Percentiles rank a stretch among this genome's conserved stretches.
These are phyloP conservation scores for Chlorencoelia australis DNA, from an alignment of 2,329 filamentous ascomycete species.

Conservation along the genomic window DNA sequence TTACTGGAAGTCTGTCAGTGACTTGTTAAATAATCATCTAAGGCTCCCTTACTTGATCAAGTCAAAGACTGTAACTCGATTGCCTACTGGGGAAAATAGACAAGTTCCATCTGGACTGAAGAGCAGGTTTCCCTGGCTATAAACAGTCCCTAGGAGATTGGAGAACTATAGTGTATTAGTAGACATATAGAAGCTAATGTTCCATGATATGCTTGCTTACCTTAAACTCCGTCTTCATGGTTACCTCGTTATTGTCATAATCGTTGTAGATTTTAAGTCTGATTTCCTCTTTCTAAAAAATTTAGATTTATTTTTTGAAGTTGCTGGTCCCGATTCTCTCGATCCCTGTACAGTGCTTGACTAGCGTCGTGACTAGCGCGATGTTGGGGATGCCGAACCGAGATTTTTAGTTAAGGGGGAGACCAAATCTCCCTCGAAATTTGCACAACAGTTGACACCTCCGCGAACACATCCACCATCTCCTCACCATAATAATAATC, in stretches of 20 bases:
- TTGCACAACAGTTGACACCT: too few species aligned
- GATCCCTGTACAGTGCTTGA: too few species aligned
- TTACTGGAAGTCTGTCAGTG: conserved; percentile 42
- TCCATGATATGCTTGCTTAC: conserved; percentile 37
- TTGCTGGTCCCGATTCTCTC: too few species aligned
- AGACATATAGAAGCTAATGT: background rate
- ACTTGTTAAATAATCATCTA: background rate
- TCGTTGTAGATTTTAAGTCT: conserved; percentile 4
- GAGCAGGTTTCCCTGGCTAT: conserved; percentile 93
- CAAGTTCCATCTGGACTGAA: conserved; percentile 95
- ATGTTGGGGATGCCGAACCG: too few species aligned
- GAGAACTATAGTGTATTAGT: conserved; percentile 62
- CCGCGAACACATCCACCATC: too few species aligned
- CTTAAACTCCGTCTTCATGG: conserved; percentile 99
- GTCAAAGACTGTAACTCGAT: conserved; percentile 91
- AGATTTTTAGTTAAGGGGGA: too few species aligned
- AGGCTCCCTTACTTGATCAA: conserved; percentile 63
- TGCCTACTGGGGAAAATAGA: conserved; percentile 91
- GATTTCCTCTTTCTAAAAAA: conserved; percentile 4
- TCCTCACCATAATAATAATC: too few species aligned
- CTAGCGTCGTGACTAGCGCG: too few species aligned
- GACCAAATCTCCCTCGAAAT: too few species aligned
- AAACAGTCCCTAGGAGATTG: conserved; percentile 95
- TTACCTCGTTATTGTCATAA: conserved; percentile 28
- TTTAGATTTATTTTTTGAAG: conserved; percentile 6